phyloP scores from a whole-genome alignment of 75 land plant species.

The Picea glauca region DNA sequence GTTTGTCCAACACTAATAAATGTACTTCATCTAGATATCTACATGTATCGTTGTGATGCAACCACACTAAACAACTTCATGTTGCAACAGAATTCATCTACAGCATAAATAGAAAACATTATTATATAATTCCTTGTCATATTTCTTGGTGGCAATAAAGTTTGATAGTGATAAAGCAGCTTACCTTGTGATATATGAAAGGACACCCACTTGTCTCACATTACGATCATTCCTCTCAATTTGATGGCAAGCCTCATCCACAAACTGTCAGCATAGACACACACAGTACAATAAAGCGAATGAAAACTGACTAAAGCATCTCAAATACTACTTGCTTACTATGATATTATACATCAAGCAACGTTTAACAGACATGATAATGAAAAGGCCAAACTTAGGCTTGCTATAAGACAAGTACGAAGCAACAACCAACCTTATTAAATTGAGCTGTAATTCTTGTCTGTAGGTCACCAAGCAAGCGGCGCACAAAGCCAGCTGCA shows the following conservation, averaged over 20 bases:
- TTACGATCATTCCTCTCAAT: slow-evolving; percentile 90
- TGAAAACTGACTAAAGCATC: too few relatives aligned
- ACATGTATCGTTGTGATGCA: too few relatives aligned
- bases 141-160: not conserved
- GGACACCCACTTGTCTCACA: slow-evolving; percentile 77
- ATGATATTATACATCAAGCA: too few relatives aligned
- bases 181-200: slow-evolving; percentile 91
- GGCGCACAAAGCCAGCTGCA: slow-evolving; percentile 94
- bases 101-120: too few relatives aligned
- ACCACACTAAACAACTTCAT: too few relatives aligned
- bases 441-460: slow-evolving; percentile 78
- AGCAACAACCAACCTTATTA: slow-evolving; percentile 38
- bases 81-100: too few relatives aligned
- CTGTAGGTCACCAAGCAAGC: slow-evolving; percentile 88
- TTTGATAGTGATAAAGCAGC: not conserved
- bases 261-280: slow-evolving; percentile 57
- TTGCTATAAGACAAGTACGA: not conserved
- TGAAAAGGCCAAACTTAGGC: not conserved
- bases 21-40: too few relatives aligned
- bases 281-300: too few relatives aligned
- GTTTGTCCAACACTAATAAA: too few relatives aligned
- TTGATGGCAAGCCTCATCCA: slow-evolving; percentile 95
- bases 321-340: too few relatives aligned
- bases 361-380: too few relatives aligned
- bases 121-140: not conserved